These are phyloP conservation scores for Aspergillus luchuensis DNA, from an alignment of 2,329 filamentous ascomycete species.

Conservation along the genomic window DNA sequence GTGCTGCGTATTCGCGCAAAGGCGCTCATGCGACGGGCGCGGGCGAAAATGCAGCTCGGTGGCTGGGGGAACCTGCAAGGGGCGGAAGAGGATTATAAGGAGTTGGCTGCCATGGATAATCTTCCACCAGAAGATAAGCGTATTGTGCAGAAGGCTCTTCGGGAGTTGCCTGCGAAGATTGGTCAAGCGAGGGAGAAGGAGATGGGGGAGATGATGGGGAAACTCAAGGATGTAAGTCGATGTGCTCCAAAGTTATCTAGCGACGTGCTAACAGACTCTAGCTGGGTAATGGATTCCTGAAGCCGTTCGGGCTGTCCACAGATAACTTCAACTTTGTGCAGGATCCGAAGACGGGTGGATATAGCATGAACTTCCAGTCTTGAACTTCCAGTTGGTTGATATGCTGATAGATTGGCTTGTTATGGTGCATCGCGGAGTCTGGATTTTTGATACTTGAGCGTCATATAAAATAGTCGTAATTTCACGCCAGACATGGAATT, in stretches of 20 bases:
- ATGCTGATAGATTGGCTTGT: background rate
- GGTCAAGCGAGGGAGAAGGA: conserved; percentile 82
- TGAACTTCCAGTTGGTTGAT: conserved; percentile 13
- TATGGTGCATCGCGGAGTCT: background rate
- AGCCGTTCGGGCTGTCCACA: conserved; percentile 90
- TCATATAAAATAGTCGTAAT: background rate
- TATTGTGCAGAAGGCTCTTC: conserved; percentile 67
- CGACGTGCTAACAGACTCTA: conserved; percentile 34
- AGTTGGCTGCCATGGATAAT: conserved; percentile 60
- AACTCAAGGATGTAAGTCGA: conserved; percentile 73
- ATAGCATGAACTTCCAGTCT: conserved; percentile 81
- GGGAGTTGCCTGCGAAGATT: conserved; percentile 65
- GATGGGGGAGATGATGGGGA: conserved; percentile 96
- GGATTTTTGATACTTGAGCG: background rate
- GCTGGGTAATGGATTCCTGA: conserved; percentile 87
- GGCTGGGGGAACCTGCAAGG: conserved; percentile 80
- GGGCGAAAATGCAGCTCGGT: conserved; percentile 68
- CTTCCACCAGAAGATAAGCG: conserved; percentile 67
- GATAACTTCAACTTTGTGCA: conserved; percentile 94
- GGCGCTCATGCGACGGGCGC: conserved; percentile 75
- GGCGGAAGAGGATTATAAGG: conserved; percentile 78
- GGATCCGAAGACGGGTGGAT: conserved; percentile 85
- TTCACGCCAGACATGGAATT: background rate
- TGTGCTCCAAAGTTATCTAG: background rate
- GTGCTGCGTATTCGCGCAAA: conserved; percentile 78